Evolutionary conservation across 2,329 filamentous ascomycete genomes (phyloP).

Genomic region (Aspergillus texensis): DNA sequence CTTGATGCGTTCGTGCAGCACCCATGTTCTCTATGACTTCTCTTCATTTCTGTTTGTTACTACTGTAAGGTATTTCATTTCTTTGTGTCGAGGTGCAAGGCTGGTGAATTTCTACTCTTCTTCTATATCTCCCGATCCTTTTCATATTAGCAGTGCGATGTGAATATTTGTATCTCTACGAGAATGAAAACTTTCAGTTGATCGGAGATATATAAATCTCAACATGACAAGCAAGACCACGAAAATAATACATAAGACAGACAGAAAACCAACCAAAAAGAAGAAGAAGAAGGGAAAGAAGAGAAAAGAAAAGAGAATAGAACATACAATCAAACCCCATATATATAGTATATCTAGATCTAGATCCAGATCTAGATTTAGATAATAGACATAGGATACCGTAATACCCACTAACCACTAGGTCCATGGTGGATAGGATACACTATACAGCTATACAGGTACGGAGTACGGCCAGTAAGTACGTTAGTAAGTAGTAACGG

Average conservation of each 20-base stretch:
- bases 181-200: not conserved
- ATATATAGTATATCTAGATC: too few relatives aligned
- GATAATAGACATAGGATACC: not conserved
- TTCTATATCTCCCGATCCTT: not conserved
- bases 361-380: too few relatives aligned
- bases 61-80: constrained; percentile 1
- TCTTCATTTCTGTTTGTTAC: constrained; percentile 1
- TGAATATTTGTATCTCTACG: constrained; percentile 30
- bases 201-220: constrained; percentile 1
- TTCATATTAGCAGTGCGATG: not conserved
- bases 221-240: not conserved
- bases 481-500: not conserved
- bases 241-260: not conserved
- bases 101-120: not conserved
- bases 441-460: not conserved
- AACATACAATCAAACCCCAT: not conserved
- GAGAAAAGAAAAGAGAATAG: too few relatives aligned
- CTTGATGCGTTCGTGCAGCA: constrained; percentile 2
- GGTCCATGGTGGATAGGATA: too few relatives aligned
- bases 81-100: constrained; percentile 1
- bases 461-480: not conserved
- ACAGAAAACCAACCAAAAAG: not conserved
- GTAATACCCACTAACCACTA: not conserved
- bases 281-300: not conserved
- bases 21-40: constrained; percentile 4